Base-by-base conservation (phyloP, 345 rosid genomes). In the Physaria fendleri region DNA sequence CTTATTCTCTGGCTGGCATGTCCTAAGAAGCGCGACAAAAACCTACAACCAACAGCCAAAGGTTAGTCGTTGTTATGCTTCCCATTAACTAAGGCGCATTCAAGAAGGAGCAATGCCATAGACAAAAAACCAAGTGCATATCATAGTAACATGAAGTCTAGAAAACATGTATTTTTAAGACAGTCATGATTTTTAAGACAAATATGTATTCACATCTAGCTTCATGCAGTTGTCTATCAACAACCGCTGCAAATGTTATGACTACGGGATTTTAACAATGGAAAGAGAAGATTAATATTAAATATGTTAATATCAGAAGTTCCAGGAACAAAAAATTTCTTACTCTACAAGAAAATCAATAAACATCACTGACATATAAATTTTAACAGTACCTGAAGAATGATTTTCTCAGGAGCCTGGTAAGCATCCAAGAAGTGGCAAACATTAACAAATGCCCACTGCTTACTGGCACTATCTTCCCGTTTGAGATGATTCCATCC, bases 401-500 rank as follows among this genome's bases (percentile, higher is more conserved):
- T 89, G 33, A 93, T 93, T 71, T 93, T 93, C 69, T 93, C 99
- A 7, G 99, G 99, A 67, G 97, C 99, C 78, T 93, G 97, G 75
- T 89, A 93, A 39, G 99, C 97, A 80, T 93, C 97, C 79, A 93
- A 70, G 76, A 93, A 93, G 76, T 93, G 99, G 58, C 99, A 89
- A 68, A 93, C 99, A 72, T 93, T 93, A 61, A 93, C 99, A 82
- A 93, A 93, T 42, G 99, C 99, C 99, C 99, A 93, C 74, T 93
- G 99, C 80, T 93, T 93, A 77, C 99, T 93, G 66, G 97, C 99
- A 82, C 99, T 93, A 60, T 93, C 99, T 76, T 93, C 99, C 42
- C 99, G 90, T 73, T 93, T 93, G 53, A 93, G 95, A 80, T 93
- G 99, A 83, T 89, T 93, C 99, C 99, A 93, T 37, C 99, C 99